Evolutionary conservation across 495 filamentous ascomycete genomes (phyloP).

Genomic region (Xylaria nigripes): DNA sequence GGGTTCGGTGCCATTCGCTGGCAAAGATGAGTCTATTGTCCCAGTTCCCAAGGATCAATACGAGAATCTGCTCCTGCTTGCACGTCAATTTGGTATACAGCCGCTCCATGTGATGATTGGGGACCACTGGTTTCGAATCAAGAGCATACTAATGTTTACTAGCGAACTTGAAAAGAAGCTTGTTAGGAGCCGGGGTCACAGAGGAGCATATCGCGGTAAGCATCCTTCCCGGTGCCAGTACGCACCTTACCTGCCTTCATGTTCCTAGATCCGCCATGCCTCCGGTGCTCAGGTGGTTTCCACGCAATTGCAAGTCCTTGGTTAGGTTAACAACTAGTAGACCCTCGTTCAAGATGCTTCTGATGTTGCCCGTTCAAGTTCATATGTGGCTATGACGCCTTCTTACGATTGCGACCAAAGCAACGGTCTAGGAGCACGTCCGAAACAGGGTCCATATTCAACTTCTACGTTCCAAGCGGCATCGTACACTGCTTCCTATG

Average conservation of each 20-base stretch:
- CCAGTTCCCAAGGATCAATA: slow-evolving; percentile 28
- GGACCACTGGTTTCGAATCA: not conserved
- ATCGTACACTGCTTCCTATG: slow-evolving; percentile 2
- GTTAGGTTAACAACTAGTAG: slow-evolving; percentile 23
- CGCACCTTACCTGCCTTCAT: not conserved
- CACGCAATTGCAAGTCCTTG: not conserved
- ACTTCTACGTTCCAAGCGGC: not conserved
- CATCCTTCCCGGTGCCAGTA: not conserved
- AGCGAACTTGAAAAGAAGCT: slow-evolving; percentile 56
- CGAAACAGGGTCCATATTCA: slow-evolving; percentile 10
- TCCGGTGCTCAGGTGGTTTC: not conserved
- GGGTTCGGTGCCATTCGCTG: not conserved
- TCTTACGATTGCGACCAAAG: slow-evolving; percentile 15
- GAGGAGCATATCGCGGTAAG: slow-evolving; percentile 53
- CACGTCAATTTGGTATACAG: slow-evolving; percentile 30
- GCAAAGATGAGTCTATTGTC: slow-evolving; percentile 1
- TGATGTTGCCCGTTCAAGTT: slow-evolving; percentile 6
- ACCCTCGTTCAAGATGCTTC: slow-evolving; percentile 45
- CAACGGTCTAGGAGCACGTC: slow-evolving; percentile 22
- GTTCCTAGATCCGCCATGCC: not conserved
- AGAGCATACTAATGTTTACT: slow-evolving; percentile 5
- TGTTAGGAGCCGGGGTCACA: slow-evolving; percentile 55
- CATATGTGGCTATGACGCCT: slow-evolving; percentile 12
- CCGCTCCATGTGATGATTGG: not conserved
- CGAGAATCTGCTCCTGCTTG: slow-evolving; percentile 21